Percentiles rank a stretch among this genome's conserved stretches.
These are phyloP conservation scores for Rhizopogon sp. DNA, from an alignment of 768 basidiomycete genomes.

Conservation along the genomic window DNA sequence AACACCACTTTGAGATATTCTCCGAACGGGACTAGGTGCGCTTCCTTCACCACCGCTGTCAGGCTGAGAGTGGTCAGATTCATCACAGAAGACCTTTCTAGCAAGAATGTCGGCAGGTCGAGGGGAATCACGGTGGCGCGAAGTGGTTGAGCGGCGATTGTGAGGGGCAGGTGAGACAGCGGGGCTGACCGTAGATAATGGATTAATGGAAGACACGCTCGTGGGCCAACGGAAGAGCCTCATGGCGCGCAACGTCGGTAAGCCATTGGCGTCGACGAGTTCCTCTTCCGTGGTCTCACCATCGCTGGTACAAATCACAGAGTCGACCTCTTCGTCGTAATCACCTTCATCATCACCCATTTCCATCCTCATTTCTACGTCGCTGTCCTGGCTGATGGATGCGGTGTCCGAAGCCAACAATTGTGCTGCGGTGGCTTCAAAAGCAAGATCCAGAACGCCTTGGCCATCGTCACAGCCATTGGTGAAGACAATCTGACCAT, in stretches of 20 bases:
- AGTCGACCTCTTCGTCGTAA: constrained; percentile 37
- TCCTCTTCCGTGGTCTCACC: constrained; percentile 85
- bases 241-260: constrained; percentile 76
- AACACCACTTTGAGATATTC: constrained; percentile 11
- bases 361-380: constrained; percentile 38
- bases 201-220: constrained; percentile 61
- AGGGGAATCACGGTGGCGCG: constrained; percentile 37
- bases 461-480: constrained; percentile 49
- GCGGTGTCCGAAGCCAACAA: constrained; percentile 45
- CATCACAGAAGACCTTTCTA: constrained; percentile 51
- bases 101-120: constrained; percentile 66
- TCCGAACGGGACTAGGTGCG: constrained; percentile 16
- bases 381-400: constrained; percentile 46
- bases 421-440: constrained; percentile 56
- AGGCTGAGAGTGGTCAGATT: constrained; percentile 34
- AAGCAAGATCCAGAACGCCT: constrained; percentile 61
- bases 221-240: constrained; percentile 64
- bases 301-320: constrained; percentile 49
- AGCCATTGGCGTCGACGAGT: constrained; percentile 67
- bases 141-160: constrained; percentile 23
- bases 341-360: constrained; percentile 24
- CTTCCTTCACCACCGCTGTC: constrained; percentile 29
- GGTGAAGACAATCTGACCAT: constrained; percentile 70
- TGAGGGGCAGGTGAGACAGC: constrained; percentile 39
- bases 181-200: constrained; percentile 69